Conservation (phyloP, 106 monocot species). For the Dendrobium chrysotoxum region DNA sequence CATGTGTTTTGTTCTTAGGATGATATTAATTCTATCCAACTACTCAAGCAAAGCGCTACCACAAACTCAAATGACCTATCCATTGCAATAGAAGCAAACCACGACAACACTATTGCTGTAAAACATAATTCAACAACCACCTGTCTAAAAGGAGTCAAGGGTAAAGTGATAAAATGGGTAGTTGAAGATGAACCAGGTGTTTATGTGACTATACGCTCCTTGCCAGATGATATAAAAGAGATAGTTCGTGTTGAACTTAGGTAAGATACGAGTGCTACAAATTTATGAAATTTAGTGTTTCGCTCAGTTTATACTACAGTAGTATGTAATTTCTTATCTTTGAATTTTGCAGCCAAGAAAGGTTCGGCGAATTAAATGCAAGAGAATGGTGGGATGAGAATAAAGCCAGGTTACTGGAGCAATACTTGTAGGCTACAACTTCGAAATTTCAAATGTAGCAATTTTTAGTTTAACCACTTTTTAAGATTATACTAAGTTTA, state of each 20-base stretch:
- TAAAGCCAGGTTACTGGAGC: conserved; percentile 26
- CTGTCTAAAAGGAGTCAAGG: background rate
- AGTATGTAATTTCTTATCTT: background rate
- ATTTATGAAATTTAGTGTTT: background rate
- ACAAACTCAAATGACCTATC: background rate
- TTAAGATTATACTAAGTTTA: too few species aligned
- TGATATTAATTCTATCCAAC: conserved; percentile 7
- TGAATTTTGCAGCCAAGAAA: conserved; percentile 28
- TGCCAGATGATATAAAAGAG: conserved; percentile 32
- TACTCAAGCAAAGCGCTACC: background rate
- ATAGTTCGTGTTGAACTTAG: conserved; percentile 43
- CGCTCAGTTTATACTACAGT: background rate
- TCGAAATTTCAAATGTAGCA: too few species aligned
- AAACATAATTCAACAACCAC: background rate
- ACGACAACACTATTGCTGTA: background rate
- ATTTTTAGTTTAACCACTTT: too few species aligned
- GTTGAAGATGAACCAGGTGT: conserved; percentile 71
- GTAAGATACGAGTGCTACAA: conserved; percentile 12
- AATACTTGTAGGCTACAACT: conserved; percentile 12
- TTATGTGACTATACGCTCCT: conserved; percentile 29
- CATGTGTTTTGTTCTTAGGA: background rate
- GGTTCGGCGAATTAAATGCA: conserved; percentile 57
- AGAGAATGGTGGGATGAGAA: conserved; percentile 60
- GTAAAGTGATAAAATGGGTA: conserved; percentile 27
- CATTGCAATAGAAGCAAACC: background rate